A percentile compares a stretch with the other conserved stretches of the same genome.
These are phyloP conservation scores for Aspergillus brasiliensis DNA, from an alignment of 2,329 filamentous ascomycete genomes.

Conservation along the genomic window DNA sequence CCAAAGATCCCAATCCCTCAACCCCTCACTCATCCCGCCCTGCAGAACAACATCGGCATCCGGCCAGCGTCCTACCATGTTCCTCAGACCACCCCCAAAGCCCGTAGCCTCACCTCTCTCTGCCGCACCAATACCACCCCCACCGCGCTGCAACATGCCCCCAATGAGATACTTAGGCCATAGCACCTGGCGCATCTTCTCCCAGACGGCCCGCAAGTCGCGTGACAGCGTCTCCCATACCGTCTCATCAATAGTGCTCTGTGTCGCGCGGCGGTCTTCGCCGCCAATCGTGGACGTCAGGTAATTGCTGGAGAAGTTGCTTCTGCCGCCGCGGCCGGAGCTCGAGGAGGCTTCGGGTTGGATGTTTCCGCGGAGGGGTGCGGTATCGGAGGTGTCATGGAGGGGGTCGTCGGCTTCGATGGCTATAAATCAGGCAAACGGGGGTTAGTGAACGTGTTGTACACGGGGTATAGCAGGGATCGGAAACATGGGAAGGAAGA, in stretches of 20 bases:
- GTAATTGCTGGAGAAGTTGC: constrained; percentile 73
- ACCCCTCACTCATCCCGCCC: constrained; percentile 78
- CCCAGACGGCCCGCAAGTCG: constrained; percentile 90
- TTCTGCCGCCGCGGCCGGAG: constrained; percentile 41
- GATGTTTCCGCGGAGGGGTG: constrained; percentile 84
- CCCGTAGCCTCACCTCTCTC: constrained; percentile 58
- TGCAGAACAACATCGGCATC: constrained; percentile 68
- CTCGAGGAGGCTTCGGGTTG: constrained; percentile 56
- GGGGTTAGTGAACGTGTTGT: not conserved
- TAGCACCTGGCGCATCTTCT: constrained; percentile 96
- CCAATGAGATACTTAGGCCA: constrained; percentile 92
- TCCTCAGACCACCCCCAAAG: constrained; percentile 53
- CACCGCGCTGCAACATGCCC: constrained; percentile 61
- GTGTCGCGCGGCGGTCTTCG: constrained; percentile 84
- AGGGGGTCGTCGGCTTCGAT: constrained; percentile 92
- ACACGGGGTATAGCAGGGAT: not conserved
- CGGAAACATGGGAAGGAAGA: not conserved
- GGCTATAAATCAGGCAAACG: too few relatives aligned
- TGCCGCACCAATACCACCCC: constrained; percentile 57
- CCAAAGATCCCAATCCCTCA: constrained; percentile 97
- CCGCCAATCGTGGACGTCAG: constrained; percentile 87
- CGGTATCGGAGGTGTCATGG: constrained; percentile 67
- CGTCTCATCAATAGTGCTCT: constrained; percentile 93
- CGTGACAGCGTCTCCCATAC: constrained; percentile 97
- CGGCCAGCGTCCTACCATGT: constrained; percentile 65